Percentiles rank a stretch among this genome's conserved stretches.
Evolutionary conservation across 2,329 filamentous ascomycete genomes (phyloP).

Genomic region (Cyclaneusma minus): DNA sequence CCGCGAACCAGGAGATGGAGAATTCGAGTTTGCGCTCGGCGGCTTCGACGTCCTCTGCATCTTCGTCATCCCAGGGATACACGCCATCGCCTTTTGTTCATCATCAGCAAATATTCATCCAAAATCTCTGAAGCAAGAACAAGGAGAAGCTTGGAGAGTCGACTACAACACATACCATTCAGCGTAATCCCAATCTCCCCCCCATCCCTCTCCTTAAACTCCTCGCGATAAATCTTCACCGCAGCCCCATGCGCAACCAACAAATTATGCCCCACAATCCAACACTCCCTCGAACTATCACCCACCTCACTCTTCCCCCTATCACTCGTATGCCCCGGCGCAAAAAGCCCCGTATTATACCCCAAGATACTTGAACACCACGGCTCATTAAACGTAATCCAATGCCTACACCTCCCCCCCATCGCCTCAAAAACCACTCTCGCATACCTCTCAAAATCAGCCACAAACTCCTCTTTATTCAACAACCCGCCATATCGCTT

Average conservation of each 20-base stretch:
- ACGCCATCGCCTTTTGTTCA: constrained; percentile 49
- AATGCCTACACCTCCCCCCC: constrained; percentile 63
- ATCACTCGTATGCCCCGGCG: constrained; percentile 70
- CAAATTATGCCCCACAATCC: constrained; percentile 69
- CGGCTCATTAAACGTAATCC: constrained; percentile 86
- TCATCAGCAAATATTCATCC: too few species aligned
- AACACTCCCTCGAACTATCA: constrained; percentile 63
- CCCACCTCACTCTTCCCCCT: constrained; percentile 54
- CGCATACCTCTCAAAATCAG: constrained; percentile 69
- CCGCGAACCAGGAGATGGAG: constrained; percentile 75
- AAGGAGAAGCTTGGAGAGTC: constrained; percentile 3
- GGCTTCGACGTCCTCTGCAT: constrained; percentile 61
- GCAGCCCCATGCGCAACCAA: constrained; percentile 67
- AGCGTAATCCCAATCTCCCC: constrained; percentile 79
- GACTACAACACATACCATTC: constrained; percentile 51
- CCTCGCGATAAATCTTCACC: constrained; percentile 68
- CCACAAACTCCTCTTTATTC: constrained; percentile 68
- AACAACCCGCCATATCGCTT: constrained; percentile 69
- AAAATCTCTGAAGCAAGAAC: not conserved
- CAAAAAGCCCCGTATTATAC: constrained; percentile 63
- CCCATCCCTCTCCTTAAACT: constrained; percentile 57
- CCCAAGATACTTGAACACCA: constrained; percentile 74
- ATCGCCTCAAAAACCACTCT: constrained; percentile 61
- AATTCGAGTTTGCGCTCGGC: constrained; percentile 74
- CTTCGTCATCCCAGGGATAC: constrained; percentile 68